phyloP scores from a whole-genome alignment of 108 stramenopile species.

The Skeletonema potamos region DNA sequence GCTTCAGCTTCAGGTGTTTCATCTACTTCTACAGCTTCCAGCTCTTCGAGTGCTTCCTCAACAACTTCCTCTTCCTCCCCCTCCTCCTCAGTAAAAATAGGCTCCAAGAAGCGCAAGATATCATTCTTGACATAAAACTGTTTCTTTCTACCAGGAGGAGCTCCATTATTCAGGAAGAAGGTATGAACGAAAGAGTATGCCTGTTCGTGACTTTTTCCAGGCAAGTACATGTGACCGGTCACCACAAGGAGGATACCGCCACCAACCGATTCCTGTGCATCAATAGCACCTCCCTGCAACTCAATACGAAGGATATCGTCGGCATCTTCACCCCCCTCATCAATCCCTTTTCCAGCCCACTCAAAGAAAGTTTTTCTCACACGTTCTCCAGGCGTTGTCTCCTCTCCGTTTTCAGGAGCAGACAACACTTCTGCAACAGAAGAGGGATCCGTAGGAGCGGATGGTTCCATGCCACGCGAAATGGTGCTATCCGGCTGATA shows the following conservation, averaged over 20 bases:
- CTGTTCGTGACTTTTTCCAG: conserved; percentile 1
- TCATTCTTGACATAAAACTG: conserved; percentile 79
- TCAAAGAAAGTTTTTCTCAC: conserved; percentile 36
- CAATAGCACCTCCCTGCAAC: conserved; percentile 77
- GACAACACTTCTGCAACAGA: conserved; percentile 19
- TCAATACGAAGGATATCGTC: conserved; percentile 38
- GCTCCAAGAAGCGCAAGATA: conserved; percentile 69
- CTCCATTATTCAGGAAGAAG: conserved; percentile 61
- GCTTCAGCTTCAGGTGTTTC: conserved; percentile 1
- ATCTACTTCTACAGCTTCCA: conserved; percentile 1
- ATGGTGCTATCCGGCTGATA: conserved; percentile 62
- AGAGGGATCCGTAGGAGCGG: conserved; percentile 38
- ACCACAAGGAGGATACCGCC: conserved; percentile 78
- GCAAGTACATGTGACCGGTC: conserved; percentile 60
- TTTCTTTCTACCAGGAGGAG: conserved; percentile 52
- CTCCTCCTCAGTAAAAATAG: conserved; percentile 20
- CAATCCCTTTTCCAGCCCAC: conserved; percentile 12
- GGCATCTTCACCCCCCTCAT: background rate
- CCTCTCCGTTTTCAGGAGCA: background rate
- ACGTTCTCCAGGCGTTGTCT: conserved; percentile 18
- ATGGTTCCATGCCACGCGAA: conserved; percentile 56
- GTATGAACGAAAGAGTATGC: conserved; percentile 74
- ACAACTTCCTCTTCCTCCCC: background rate
- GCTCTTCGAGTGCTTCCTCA: background rate
- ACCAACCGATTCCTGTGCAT: conserved; percentile 74